A percentile compares a stretch with the other conserved stretches of the same genome.
Evolutionary conservation across 164 flowering plant species (phyloP).

Genomic region (Annona cherimola): DNA sequence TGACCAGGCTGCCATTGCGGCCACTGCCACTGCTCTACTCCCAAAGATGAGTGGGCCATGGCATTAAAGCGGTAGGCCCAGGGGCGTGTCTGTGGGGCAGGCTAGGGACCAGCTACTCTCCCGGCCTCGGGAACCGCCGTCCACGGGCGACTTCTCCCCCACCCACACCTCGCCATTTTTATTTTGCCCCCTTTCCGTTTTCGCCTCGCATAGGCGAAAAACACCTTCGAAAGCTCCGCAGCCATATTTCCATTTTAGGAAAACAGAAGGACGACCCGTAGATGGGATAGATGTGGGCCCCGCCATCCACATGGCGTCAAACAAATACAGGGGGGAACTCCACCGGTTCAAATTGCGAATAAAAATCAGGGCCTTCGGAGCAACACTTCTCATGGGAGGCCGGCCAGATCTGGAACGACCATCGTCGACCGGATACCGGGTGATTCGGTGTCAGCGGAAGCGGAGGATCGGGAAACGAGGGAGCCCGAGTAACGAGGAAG

Average conservation of each 20-base stretch:
- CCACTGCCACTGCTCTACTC: too few relatives aligned
- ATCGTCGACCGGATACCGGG: conserved; percentile 18
- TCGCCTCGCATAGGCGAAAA: too few relatives aligned
- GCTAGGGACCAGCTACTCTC: background rate
- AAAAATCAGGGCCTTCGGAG: conserved; percentile 21
- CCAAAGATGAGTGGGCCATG: too few relatives aligned
- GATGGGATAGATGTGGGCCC: background rate
- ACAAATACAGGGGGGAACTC: background rate
- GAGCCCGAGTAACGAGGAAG: conserved; percentile 23
- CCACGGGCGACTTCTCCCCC: background rate
- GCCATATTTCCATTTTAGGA: background rate
- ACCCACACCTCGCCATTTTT: background rate
- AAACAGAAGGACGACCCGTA: too few relatives aligned
- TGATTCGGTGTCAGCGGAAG: conserved; percentile 44
- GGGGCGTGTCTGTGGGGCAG: background rate
- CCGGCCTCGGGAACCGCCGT: background rate
- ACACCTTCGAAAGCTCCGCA: background rate
- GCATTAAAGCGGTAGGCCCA: too few relatives aligned
- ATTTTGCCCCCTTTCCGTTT: too few relatives aligned
- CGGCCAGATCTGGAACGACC: conserved; percentile 27
- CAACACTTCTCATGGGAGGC: conserved; percentile 31
- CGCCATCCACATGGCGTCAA: background rate
- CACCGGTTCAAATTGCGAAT: background rate
- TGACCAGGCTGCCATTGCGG: too few relatives aligned
- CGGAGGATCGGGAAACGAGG: conserved; percentile 34